Base-by-base conservation (phyloP, 1,284 basidiomycete genomes). In the Cerrena zonata region DNA sequence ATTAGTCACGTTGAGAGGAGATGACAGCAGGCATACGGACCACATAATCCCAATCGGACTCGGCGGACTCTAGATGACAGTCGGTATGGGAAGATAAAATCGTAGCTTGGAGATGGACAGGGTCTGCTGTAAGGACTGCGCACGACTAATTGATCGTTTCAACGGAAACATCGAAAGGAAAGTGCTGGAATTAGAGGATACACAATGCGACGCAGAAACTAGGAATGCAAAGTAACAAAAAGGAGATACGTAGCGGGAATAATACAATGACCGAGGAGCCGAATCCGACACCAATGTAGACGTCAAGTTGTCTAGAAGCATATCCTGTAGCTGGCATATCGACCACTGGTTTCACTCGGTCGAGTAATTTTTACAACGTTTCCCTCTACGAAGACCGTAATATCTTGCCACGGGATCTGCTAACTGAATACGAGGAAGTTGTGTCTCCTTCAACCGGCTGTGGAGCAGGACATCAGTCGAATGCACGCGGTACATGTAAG, bases 361-460 rank as follows among this genome's bases (percentile, higher is more conserved):
- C 96, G 78, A 53, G 91, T 99, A 61, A 99, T 99, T 76, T 97
- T 97, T 67, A 99, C 96, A 36, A 99, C 96, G 69, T 97, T n/a
- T 92, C 21, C 95, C 94, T 54, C 96, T 80, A 63, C 86, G 81
- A 53, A 99, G 79, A 46, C 96, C 96, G 72, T 97, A 99, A 70
- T 99, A 99, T 56, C 94, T 82, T 36, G 95, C 94, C 12, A 99
- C 95, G 4, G 96, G 96, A 70, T 99, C 96, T 18, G 86, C 85
- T 49, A 96, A 70, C 71, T 97, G 94, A 60, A 99, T 99, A 34
- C 96, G 87, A 47, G 96, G 96, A 53, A 99, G 77, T 65, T 99
- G 96, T 1, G 94, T 98, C 65, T 99, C 96, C 69, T 97, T 97
- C 56, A 99, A 73, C 54, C 96, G 94, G 71, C 94, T 96, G 56